A percentile compares a stretch with the other conserved stretches of the same genome.
phyloP scores from a whole-genome alignment of 257 asterid species.

The Ocimum tenuiflorum region DNA sequence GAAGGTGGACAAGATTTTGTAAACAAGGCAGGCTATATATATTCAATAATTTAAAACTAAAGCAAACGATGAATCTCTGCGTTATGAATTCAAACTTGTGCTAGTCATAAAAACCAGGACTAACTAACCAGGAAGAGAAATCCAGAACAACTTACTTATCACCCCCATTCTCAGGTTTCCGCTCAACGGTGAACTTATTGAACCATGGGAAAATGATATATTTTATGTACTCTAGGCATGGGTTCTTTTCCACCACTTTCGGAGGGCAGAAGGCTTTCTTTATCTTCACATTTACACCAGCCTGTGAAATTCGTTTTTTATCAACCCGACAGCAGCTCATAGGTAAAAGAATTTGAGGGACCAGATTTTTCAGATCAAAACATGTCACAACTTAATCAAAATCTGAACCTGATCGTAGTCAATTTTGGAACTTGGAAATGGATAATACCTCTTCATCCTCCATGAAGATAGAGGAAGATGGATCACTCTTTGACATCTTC shows the following conservation, averaged over 20 bases:
- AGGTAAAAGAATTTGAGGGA: too few relatives aligned
- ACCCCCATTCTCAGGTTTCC: slow-evolving; percentile 81
- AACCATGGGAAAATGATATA: slow-evolving; percentile 75
- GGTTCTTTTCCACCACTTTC: slow-evolving; percentile 51
- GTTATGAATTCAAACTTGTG: neutral
- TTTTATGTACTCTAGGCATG: slow-evolving; percentile 73
- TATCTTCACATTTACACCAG: slow-evolving; percentile 75
- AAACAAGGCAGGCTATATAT: neutral
- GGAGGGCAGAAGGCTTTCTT: slow-evolving; percentile 89
- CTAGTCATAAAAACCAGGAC: neutral
- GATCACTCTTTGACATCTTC: slow-evolving; percentile 79
- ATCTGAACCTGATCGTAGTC: too few relatives aligned
- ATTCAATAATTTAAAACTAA: neutral
- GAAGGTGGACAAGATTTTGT: neutral
- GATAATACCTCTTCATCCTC: slow-evolving; percentile 82
- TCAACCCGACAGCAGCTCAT: neutral
- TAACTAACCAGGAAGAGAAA: neutral
- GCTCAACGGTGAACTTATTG: slow-evolving; percentile 58
- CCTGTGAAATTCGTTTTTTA: slow-evolving; percentile 31
- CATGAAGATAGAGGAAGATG: slow-evolving; percentile 72
- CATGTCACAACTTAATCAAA: too few relatives aligned
- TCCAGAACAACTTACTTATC: slow-evolving; percentile 40
- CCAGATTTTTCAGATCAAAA: too few relatives aligned
- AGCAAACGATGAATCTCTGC: neutral
- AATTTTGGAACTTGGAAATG: neutral